Conservation (phyloP, 257 asterid species). For the Solanum sparsipilum region DNA sequence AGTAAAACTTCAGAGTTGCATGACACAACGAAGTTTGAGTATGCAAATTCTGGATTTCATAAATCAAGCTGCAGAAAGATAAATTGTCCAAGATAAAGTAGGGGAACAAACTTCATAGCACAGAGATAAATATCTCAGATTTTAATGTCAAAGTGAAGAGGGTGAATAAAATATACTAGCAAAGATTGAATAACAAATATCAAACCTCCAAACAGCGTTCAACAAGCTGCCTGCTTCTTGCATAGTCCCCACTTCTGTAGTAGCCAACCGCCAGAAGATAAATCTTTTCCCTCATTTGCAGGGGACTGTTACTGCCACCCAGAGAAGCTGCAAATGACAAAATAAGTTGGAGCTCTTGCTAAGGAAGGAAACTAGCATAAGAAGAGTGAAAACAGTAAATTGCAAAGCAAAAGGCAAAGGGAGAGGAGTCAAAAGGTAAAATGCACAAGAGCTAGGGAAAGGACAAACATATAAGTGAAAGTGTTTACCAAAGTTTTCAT, state of each 20-base stretch:
- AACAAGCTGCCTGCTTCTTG: conserved; percentile 74
- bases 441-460: background rate
- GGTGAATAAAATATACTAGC: background rate
- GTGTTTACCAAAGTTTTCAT: background rate
- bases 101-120: background rate
- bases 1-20: background rate
- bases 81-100: background rate
- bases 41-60: background rate
- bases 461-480: background rate
- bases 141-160: background rate
- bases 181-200: background rate
- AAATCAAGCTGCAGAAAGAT: background rate
- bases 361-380: background rate
- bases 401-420: background rate
- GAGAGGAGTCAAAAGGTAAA: background rate
- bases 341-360: conserved; percentile 2
- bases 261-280: conserved; percentile 85
- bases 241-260: conserved; percentile 68
- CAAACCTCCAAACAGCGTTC: conserved; percentile 77
- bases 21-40: background rate
- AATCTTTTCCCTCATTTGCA: conserved; percentile 48
- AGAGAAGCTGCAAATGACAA: conserved; percentile 54
- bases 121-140: background rate
- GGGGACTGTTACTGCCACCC: conserved; percentile 39
- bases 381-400: background rate